A percentile compares a stretch with the other conserved stretches of the same genome.
Evolutionary conservation across 345 rosid species (phyloP).

Genomic region (Pistacia vera): DNA sequence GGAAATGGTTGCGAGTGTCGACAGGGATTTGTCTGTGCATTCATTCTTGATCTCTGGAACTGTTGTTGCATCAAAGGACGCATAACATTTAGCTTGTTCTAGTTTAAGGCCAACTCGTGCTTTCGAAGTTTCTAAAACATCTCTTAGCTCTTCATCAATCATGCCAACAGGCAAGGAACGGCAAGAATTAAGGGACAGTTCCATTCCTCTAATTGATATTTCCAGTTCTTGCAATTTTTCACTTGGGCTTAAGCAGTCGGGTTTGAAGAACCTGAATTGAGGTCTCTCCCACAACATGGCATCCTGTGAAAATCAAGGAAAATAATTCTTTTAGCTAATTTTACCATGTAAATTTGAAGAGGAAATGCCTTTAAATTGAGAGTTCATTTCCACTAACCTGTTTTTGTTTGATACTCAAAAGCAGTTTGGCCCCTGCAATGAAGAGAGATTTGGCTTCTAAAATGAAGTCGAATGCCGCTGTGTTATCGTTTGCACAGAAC

Average conservation of each 20-base stretch:
- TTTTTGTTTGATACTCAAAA: slow-evolving; percentile 38
- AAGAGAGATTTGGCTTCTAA: slow-evolving; percentile 40
- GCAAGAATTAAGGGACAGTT: slow-evolving; percentile 50
- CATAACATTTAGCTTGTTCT: slow-evolving; percentile 30
- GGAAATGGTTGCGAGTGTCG: slow-evolving; percentile 30
- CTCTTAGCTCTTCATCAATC: slow-evolving; percentile 37
- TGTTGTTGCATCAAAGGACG: slow-evolving; percentile 30
- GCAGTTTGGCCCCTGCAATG: slow-evolving; percentile 41
- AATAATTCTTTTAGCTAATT: not conserved
- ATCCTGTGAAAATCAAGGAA: slow-evolving; percentile 38
- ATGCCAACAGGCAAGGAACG: slow-evolving; percentile 48
- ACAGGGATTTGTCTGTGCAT: slow-evolving; percentile 8
- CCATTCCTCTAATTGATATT: slow-evolving; percentile 55
- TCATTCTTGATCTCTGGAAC: slow-evolving; percentile 34
- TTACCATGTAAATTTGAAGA: not conserved
- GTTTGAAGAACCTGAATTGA: slow-evolving; percentile 38
- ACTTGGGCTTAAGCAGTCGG: slow-evolving; percentile 20
- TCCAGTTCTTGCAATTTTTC: slow-evolving; percentile 49
- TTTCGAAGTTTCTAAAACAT: slow-evolving; percentile 29
- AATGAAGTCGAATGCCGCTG: slow-evolving; percentile 46
- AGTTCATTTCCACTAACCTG: slow-evolving; percentile 37
- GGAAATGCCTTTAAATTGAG: not conserved
- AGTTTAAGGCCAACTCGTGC: slow-evolving; percentile 34
- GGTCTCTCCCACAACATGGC: slow-evolving; percentile 63
- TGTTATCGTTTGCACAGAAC: slow-evolving; percentile 47